Conservation (phyloP, 352 stramenopile species). For the Achlya hypogyna region DNA sequence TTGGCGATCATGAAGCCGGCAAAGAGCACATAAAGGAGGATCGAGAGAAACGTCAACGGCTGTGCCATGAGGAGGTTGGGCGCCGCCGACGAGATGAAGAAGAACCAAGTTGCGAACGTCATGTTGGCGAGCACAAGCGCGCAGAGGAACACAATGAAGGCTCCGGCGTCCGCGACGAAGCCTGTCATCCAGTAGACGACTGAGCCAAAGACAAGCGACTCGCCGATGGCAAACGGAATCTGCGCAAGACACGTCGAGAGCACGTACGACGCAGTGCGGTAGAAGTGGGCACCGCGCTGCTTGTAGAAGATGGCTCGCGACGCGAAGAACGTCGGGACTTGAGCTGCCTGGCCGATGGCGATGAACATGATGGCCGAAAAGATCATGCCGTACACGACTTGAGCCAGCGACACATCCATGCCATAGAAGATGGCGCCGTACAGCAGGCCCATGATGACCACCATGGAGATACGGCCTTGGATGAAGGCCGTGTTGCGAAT, state of each 20-base stretch:
- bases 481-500: slow-evolving; percentile 42
- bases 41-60: slow-evolving; percentile 31
- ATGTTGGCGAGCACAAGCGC: slow-evolving; percentile 61
- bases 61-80: slow-evolving; percentile 41
- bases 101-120: slow-evolving; percentile 53
- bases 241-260: slow-evolving; percentile 39
- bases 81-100: slow-evolving; percentile 34
- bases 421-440: slow-evolving; percentile 44
- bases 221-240: slow-evolving; percentile 46
- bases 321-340: slow-evolving; percentile 72
- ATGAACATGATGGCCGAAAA: slow-evolving; percentile 81
- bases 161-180: slow-evolving; percentile 30
- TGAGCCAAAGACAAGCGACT: slow-evolving; percentile 75
- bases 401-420: slow-evolving; percentile 34
- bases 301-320: slow-evolving; percentile 78
- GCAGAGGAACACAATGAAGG: slow-evolving; percentile 54
- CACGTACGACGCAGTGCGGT: slow-evolving; percentile 70
- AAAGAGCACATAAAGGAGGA: slow-evolving; percentile 47
- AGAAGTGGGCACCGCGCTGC: slow-evolving; percentile 80
- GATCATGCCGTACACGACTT: slow-evolving; percentile 66
- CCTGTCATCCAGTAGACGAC: slow-evolving; percentile 88
- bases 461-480: slow-evolving; percentile 32
- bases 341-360: slow-evolving; percentile 55
- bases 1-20: slow-evolving; percentile 49
- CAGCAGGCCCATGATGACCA: slow-evolving; percentile 42